These are phyloP conservation scores for Raddia guianensis DNA, from an alignment of 176 grass and related monocot genomes.

Conservation along the genomic window DNA sequence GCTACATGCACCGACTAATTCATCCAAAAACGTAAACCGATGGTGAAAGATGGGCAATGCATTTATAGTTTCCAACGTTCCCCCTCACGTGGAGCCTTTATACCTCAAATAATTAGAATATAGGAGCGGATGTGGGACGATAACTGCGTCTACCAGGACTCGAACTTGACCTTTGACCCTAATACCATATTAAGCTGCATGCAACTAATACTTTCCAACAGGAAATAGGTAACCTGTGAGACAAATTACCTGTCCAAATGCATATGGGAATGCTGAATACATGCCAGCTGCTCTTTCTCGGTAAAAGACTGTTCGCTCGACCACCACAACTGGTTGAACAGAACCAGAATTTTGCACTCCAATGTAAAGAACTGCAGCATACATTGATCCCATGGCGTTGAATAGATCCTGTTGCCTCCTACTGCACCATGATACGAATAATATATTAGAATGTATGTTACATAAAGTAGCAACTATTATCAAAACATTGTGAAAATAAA, in stretches of 20 bases:
- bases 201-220: no score
- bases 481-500: slow-evolving; percentile 19
- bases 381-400: slow-evolving; percentile 90
- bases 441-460: slow-evolving; percentile 32
- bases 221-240: neutral
- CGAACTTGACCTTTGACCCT: no score
- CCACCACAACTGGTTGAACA: slow-evolving; percentile 82
- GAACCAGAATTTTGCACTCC: slow-evolving; percentile 72
- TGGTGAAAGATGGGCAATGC: no score
- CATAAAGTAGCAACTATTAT: neutral
- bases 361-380: slow-evolving; percentile 79
- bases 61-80: no score
- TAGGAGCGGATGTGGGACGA: no score
- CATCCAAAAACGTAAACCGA: no score
- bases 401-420: slow-evolving; percentile 63
- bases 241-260: slow-evolving; percentile 79
- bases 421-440: slow-evolving; percentile 42
- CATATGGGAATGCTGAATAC: slow-evolving; percentile 96
- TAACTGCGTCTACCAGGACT: no score
- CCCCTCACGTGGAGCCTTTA: no score
- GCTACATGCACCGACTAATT: no score
- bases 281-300: slow-evolving; percentile 89
- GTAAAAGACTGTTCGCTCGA: slow-evolving; percentile 89
- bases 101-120: no score
- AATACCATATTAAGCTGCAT: no score